Base-by-base conservation (phyloP, 306 rosid genomes). In the Cicer bijugum region DNA sequence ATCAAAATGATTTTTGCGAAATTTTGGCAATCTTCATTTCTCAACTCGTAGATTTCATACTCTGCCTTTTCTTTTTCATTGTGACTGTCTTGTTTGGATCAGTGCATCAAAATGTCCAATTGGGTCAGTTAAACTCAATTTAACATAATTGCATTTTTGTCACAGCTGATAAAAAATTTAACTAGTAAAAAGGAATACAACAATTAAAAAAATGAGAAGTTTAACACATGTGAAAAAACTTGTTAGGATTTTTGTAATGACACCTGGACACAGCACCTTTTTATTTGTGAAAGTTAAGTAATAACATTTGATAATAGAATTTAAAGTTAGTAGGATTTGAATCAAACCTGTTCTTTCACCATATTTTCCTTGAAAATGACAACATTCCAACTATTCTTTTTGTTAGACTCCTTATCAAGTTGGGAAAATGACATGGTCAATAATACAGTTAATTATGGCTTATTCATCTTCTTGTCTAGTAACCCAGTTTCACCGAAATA, bases 21-120 rank as follows among this genome's bases (percentile, higher is more conserved):
- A 12, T 10, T 14, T 8, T 14, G 33, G 33, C 8, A 40, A 63
- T 40, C 51, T 63, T 63, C 47, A 62, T 56, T 7, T 28, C 3
- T 57, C 64, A 57, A 23, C 7, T 23, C 28, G 16, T 40, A 63
- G 51, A 40, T 40, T 63, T 40, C 69, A 9, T 40, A 8, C 50
- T 63, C 33, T 23, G 9, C 48, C 35, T 16, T 63, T 40, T 40
- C 14, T 15, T 40, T 40, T 63, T 15, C 14, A 63, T 63, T 12
- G 20, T 37, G 68, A 8, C 47, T 39, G 23, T 39, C 68, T 62
- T 62, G 33, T 62, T 14, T 62, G 68, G 28, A 37, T 60, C 16
- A 57, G 42, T 11, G 6, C 9, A 8, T 55, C 43, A 12, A 59
- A 60, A 37, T 60, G 19, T 60, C 6, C 46, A n/a, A 7, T 60